Evolutionary conservation across 176 grass and related monocot genomes (phyloP).

Genomic region (Aegilops sharonensis): DNA sequence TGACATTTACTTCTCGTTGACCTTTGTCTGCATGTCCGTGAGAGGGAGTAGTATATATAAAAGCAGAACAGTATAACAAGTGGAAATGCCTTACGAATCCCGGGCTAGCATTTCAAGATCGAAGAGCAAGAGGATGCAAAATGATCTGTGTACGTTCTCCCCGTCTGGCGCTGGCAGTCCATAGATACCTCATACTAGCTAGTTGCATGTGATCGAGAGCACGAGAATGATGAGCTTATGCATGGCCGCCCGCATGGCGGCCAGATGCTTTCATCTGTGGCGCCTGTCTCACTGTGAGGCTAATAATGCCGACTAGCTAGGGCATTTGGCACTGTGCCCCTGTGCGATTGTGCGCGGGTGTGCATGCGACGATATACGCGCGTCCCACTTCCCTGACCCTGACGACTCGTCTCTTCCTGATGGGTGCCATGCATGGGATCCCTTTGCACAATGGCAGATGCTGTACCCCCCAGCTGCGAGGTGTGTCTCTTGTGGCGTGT

Average conservation of each 20-base stretch:
- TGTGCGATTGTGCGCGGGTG: background rate
- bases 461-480: background rate
- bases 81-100: too few species aligned
- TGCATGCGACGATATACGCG: background rate
- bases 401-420: background rate
- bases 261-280: slow-evolving; percentile 14
- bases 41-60: background rate
- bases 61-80: background rate
- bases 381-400: background rate
- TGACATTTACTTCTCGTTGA: background rate
- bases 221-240: slow-evolving; percentile 18
- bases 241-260: background rate
- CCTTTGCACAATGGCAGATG: slow-evolving; percentile 21
- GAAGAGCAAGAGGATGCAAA: background rate
- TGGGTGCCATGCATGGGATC: background rate
- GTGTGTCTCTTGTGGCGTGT: background rate
- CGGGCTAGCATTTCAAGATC: background rate
- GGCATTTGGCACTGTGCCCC: background rate
- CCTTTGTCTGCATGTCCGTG: background rate
- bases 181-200: background rate
- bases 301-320: slow-evolving; percentile 16
- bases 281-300: slow-evolving; percentile 7
- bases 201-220: background rate
- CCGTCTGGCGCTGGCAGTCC: background rate
- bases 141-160: background rate